These are phyloP conservation scores for Apiospora sp. DNA, from an alignment of 2,329 filamentous ascomycete genomes.

Conservation along the genomic window DNA sequence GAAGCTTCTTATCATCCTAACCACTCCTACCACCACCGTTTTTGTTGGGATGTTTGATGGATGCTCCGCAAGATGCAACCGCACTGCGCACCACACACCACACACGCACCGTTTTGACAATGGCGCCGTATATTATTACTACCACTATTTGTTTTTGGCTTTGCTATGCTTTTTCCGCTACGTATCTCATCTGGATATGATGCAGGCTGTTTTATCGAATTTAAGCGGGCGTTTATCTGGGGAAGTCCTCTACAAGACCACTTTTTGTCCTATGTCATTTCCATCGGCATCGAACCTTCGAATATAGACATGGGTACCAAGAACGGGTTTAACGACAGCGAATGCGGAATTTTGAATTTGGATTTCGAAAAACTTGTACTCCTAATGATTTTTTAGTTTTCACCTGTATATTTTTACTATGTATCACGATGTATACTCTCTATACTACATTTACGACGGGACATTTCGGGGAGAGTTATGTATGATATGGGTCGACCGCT, in stretches of 20 bases:
- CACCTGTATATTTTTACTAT: slow-evolving; percentile 20
- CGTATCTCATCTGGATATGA: neutral
- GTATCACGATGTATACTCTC: slow-evolving; percentile 22
- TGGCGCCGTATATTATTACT: neutral
- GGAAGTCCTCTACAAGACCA: neutral
- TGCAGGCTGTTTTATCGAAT: slow-evolving; percentile 1
- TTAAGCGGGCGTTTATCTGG: slow-evolving; percentile 20
- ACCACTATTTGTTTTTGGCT: neutral
- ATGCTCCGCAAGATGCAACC: neutral
- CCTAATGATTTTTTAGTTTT: slow-evolving; percentile 20
- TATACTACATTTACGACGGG: slow-evolving; percentile 3
- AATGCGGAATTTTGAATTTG: neutral
- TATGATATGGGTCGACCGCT: slow-evolving; percentile 2
- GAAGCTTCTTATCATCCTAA: neutral
- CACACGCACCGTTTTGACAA: slow-evolving; percentile 15
- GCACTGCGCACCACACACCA: neutral
- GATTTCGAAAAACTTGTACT: neutral
- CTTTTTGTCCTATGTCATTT: slow-evolving; percentile 11
- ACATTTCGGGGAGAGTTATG: neutral
- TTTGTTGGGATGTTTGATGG: neutral
- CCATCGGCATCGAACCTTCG: neutral
- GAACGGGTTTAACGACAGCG: slow-evolving; percentile 9
- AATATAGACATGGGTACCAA: slow-evolving; percentile 17
- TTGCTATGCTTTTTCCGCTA: neutral
- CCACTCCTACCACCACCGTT: neutral